Base-by-base conservation (phyloP, 208 protist genomes). In the Leptomonas pyrrhocoris region DNA sequence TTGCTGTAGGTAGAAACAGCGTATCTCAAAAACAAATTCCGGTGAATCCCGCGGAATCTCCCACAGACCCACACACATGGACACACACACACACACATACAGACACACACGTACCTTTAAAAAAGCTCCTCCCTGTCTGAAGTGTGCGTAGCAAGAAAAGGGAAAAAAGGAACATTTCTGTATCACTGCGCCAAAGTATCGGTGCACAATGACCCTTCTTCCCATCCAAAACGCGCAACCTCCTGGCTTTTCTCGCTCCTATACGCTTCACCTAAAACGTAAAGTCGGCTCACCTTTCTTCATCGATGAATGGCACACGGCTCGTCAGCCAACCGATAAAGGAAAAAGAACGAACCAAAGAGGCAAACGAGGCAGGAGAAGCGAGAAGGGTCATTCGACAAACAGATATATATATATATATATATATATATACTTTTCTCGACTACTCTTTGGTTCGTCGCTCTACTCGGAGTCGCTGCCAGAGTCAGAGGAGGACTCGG, bases 401-500 rank as follows among this genome's bases (percentile, higher is more conserved):
- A n/a, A n/a, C n/a, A n/a, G n/a, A 38, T 38, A 38, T 9, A 38
- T 12, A 38, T 12, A 9, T 38, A 9, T n/a, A n/a, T n/a, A n/a
- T n/a, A 38, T 38, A 38, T 9, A 38, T 12, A 38, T 12, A 9
- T 38, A 9, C 34, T 38, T 38, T 38, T 9, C 34, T 38, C 34
- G 4, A 21, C 36, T 63, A 21, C 42, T 38, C 34, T 23, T 7
- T n/a, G 38, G 43, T 43, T 62, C 67, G 42, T 79, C 45, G 59
- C 60, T 73, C 34, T 79, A 57, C 18, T 72, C 64, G 21, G 67
- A 71, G 62, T 73, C 73, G 57, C 77, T 82, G 66, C 55, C 46
- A 2, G 74, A 80, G 54, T 70, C 68, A 4, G 66, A 73, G 16
- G 69, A 74, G n/a, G 74, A 75, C 6, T 53, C 68, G 4, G 72